Base-by-base conservation (phyloP, 495 filamentous ascomycete genomes). In the Viridothelium virens region DNA sequence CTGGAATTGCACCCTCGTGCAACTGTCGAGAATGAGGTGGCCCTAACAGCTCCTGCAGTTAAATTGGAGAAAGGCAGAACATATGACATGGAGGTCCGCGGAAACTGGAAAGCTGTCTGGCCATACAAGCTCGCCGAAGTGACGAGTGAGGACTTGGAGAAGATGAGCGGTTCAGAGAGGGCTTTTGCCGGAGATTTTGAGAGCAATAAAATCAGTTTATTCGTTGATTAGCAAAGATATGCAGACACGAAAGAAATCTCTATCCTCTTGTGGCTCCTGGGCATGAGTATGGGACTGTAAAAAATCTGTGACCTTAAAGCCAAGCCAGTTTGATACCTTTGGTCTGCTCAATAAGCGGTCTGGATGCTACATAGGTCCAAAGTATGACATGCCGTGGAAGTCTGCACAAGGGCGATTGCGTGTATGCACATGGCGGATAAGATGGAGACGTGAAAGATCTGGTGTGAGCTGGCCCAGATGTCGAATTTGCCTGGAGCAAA, bases 391-490 rank as follows among this genome's bases (percentile, higher is more conserved):
- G 25, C 25, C 25, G 25, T 25, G 25, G 25, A 25, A 25, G 25
- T 25, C 1, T 25, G 25, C 25, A 25, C 25, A 25, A 25, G 25
- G 25, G 25, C 25, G 25, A 25, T 25, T 25, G 25, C 25, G 25
- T 25, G 25, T 25, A 25, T 25, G 25, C 25, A 25, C 25, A 25
- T 25, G 37, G 65, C 65, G 56, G 2, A 66, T 47, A 66, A 16
- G 38, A 62, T 56, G 16, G 63, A 56, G 56, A 63, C 37, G 65
- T 66, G 65, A 46, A 66, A 62, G 38, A 66, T 62, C 48, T 37
- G 44, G 37, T 66, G 65, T 56, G 65, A 66, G 56, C 65, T 25
- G 25, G 25, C 56, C 56, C 65, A 66, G 47, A 66, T 56, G 38
- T 66, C 37, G 56, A 66, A 66, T 46, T 62, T 66, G 33, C 65